Percentiles rank a stretch among this genome's conserved stretches.
Conservation (phyloP, 1,284 basidiomycete species). For the Irpex lacteus region DNA sequence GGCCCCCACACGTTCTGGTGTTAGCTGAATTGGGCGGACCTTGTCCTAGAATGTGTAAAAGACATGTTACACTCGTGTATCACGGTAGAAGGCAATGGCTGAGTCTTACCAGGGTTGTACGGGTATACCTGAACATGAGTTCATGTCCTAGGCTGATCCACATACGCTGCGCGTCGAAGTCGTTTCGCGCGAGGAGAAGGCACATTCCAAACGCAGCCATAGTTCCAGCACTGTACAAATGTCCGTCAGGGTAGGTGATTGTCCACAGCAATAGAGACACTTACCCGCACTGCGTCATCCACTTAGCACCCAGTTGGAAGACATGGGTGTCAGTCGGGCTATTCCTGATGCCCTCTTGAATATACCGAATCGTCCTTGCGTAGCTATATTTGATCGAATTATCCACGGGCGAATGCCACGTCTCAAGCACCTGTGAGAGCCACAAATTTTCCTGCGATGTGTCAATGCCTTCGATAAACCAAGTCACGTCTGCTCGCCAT, state of each 20-base stretch:
- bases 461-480: constrained; percentile 40
- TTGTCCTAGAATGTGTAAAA: constrained; percentile 34
- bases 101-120: constrained; percentile 44
- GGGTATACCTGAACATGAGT: constrained; percentile 53
- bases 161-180: constrained; percentile 60
- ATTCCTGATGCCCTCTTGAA: constrained; percentile 39
- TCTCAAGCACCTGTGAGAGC: constrained; percentile 42
- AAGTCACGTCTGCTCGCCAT: constrained; percentile 57
- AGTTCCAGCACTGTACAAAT: constrained; percentile 45
- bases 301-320: constrained; percentile 29
- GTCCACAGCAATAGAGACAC: constrained; percentile 16
- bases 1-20: constrained; percentile 51
- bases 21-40: constrained; percentile 45
- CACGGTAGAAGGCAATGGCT: not conserved
- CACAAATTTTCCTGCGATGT: constrained; percentile 41
- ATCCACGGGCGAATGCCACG: constrained; percentile 65
- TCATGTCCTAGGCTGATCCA: constrained; percentile 64
- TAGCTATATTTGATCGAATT: constrained; percentile 61
- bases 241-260: constrained; percentile 3
- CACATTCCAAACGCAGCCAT: constrained; percentile 56
- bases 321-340: constrained; percentile 25
- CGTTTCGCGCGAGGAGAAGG: constrained; percentile 54
- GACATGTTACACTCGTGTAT: not conserved
- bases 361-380: constrained; percentile 44
- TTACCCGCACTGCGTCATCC: constrained; percentile 34